These are phyloP conservation scores for Vitis rotundifolia DNA, from an alignment of 164 flowering plant species.

Conservation along the genomic window DNA sequence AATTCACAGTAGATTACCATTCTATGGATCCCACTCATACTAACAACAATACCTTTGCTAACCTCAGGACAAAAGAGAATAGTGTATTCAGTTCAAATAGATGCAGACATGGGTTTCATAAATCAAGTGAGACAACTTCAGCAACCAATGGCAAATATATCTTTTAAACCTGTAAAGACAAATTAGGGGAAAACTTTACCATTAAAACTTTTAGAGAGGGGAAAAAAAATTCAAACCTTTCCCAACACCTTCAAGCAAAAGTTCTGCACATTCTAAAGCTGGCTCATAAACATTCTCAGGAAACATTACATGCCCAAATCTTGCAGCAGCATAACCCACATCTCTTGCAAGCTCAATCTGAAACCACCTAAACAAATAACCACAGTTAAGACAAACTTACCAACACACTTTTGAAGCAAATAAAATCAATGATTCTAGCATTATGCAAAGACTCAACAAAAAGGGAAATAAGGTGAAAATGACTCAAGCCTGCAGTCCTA, in stretches of 20 bases:
- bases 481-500: neutral
- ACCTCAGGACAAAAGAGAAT: neutral
- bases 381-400: constrained; percentile 34
- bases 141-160: too few species aligned
- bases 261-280: constrained; percentile 85
- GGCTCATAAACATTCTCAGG: constrained; percentile 99
- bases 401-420: too few species aligned
- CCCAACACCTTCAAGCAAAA: constrained; percentile 91
- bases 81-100: neutral
- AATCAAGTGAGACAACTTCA: neutral
- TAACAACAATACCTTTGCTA: too few species aligned
- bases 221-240: constrained; percentile 54
- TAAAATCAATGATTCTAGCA: neutral
- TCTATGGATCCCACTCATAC: too few species aligned
- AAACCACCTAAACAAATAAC: constrained; percentile 68
- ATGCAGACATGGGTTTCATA: neutral
- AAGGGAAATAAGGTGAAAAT: neutral
- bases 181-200: neutral
- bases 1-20: too few species aligned
- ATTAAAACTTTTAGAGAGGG: too few species aligned
- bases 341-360: constrained; percentile 98
- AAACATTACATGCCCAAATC: constrained; percentile 99
- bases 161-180: neutral
- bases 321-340: constrained; percentile 95
- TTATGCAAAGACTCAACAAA: neutral